phyloP scores from a whole-genome alignment of 163 green algal genomes.

The Trebouxiophyceae sp. region DNA sequence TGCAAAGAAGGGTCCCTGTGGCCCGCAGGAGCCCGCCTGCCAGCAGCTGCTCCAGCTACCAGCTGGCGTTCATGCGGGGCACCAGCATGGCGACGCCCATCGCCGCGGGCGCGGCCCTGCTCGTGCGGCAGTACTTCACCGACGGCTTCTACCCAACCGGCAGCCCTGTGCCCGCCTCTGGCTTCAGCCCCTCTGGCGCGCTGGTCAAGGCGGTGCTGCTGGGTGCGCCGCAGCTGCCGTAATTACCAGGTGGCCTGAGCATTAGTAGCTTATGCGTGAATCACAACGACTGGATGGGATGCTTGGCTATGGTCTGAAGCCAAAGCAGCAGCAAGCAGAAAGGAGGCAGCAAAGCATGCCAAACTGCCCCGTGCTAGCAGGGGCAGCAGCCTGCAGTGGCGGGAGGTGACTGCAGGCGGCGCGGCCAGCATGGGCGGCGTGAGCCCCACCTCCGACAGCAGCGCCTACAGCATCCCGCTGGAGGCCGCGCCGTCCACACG shows the following conservation, averaged over 20 bases:
- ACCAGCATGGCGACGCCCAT: constrained; percentile 90
- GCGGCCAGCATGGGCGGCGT: constrained; percentile 9
- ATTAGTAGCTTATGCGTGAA: no score
- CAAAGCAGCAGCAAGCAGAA: no score
- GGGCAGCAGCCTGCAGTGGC: no score
- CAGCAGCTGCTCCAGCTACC: background rate
- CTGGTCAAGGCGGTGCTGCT: constrained; percentile 87
- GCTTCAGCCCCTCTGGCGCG: constrained; percentile 49
- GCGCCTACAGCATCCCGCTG: constrained; percentile 44
- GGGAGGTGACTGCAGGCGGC: no score
- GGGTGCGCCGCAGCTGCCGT: constrained; percentile 28
- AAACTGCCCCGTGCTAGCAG: no score
- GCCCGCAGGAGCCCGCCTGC: background rate
- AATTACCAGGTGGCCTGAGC: no score
- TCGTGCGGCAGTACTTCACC: constrained; percentile 87
- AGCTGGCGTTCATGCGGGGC: constrained; percentile 28
- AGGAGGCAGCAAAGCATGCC: no score
- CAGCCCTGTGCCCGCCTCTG: background rate
- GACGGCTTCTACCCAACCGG: constrained; percentile 82
- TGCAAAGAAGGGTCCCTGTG: no score
- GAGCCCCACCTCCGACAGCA: constrained; percentile 13
- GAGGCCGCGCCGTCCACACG: constrained; percentile 52
- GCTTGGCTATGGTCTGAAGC: no score
- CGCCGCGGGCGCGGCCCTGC: constrained; percentile 55
- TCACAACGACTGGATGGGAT: no score